Evolutionary conservation across 1,284 basidiomycete species (phyloP).

Genomic region (Pholiota adiposa): DNA sequence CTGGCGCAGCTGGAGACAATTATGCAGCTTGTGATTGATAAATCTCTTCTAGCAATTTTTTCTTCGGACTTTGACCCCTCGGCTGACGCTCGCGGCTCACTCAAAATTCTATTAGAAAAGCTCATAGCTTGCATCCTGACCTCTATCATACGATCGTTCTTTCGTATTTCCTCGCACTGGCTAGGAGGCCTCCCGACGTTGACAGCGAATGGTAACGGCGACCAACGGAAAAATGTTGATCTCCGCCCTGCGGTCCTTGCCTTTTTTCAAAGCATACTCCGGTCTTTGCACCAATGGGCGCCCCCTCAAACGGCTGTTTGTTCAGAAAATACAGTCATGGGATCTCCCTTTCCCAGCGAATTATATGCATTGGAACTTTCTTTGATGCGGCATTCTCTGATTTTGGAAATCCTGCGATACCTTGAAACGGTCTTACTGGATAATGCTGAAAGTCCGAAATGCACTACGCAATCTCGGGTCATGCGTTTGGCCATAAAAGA

Average conservation of each 20-base stretch:
- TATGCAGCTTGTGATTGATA: conserved; percentile 14
- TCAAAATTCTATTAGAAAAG: background rate
- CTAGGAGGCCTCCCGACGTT: background rate
- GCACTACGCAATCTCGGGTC: conserved; percentile 29
- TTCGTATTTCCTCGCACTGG: background rate
- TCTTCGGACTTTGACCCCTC: background rate
- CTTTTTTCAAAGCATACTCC: background rate
- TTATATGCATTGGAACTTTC: conserved; percentile 3
- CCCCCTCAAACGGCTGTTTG: background rate
- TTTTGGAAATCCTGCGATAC: conserved; percentile 20
- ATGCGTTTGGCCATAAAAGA: conserved; percentile 52
- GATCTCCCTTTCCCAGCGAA: background rate
- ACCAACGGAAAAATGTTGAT: background rate
- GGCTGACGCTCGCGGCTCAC: background rate
- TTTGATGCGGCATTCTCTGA: conserved; percentile 17
- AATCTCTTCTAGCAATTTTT: conserved; percentile 7
- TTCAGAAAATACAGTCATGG: background rate
- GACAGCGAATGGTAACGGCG: background rate
- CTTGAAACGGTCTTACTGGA: conserved; percentile 14
- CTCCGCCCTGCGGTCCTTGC: conserved; percentile 1
- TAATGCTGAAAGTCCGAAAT: background rate
- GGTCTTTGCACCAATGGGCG: background rate
- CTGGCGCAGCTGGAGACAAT: conserved; percentile 11
- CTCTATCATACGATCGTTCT: background rate
- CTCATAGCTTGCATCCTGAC: background rate